Evolutionary conservation across 208 protist species (phyloP).

Genomic region (Herpetomonas samuelpessoai): DNA sequence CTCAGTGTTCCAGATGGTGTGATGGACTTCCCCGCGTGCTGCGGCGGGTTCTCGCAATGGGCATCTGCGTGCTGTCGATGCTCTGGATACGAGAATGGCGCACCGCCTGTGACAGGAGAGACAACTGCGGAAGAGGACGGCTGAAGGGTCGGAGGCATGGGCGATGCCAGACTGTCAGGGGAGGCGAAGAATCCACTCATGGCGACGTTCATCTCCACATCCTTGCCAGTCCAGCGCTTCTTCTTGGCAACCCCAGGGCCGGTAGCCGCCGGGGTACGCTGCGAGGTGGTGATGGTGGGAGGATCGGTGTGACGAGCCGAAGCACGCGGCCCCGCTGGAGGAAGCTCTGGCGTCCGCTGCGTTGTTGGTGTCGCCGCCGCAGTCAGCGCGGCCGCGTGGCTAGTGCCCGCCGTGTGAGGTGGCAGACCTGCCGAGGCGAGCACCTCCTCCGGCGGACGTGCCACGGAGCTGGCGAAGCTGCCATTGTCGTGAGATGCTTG

Average conservation of each 20-base stretch:
- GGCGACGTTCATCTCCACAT: constrained; percentile 27
- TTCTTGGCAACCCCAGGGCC: constrained; percentile 6
- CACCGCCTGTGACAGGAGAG: too few relatives aligned
- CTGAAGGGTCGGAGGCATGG: not conserved
- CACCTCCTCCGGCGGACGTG: constrained; percentile 30
- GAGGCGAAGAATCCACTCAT: constrained; percentile 37
- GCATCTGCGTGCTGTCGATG: too few relatives aligned
- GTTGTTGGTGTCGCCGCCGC: not conserved
- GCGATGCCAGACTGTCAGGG: constrained; percentile 1
- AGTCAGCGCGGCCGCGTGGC: not conserved
- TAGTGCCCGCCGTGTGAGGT: not conserved
- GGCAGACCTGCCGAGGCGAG: constrained; percentile 7
- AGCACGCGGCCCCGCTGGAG: too few relatives aligned
- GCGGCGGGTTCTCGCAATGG: too few relatives aligned
- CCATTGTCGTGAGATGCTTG: not conserved
- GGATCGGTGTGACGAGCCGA: not conserved
- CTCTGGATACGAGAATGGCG: too few relatives aligned
- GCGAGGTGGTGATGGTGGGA: not conserved
- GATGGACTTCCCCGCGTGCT: too few relatives aligned
- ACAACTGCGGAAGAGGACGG: too few relatives aligned
- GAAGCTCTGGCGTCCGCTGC: not conserved
- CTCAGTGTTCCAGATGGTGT: too few relatives aligned
- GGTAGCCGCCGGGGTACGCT: constrained; percentile 4
- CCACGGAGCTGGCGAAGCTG: constrained; percentile 30
- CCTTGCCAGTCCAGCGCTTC: constrained; percentile 19